Evolutionary conservation across 805 yeast species (phyloP).

Genomic region (Nakazawaea holstii): DNA sequence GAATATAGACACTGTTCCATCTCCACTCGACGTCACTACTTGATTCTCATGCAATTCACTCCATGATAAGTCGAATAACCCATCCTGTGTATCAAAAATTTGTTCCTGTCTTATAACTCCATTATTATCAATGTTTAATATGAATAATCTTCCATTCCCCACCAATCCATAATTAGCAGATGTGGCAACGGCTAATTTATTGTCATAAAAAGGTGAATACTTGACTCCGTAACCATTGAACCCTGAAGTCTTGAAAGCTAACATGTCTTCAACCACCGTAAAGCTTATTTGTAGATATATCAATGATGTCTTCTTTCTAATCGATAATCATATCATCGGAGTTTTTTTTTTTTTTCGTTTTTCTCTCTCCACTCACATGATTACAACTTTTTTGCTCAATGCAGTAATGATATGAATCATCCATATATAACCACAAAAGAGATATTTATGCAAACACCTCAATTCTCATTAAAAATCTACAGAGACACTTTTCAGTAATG

Average conservation of each 20-base stretch:
- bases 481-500: too few species aligned
- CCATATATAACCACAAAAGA: too few species aligned
- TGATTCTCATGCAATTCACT: slow-evolving; percentile 89
- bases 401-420: too few species aligned
- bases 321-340: neutral
- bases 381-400: too few species aligned
- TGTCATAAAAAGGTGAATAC: slow-evolving; percentile 90
- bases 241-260: slow-evolving; percentile 68
- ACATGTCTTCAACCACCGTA: slow-evolving; percentile 37
- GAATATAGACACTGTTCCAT: slow-evolving; percentile 79
- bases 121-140: slow-evolving; percentile 59
- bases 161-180: slow-evolving; percentile 92
- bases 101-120: slow-evolving; percentile 56
- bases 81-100: slow-evolving; percentile 87
- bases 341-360: too few species aligned
- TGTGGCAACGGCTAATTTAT: slow-evolving; percentile 82
- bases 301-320: neutral
- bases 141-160: slow-evolving; percentile 82
- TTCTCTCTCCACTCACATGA: too few species aligned
- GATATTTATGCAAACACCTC: too few species aligned
- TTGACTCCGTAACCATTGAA: slow-evolving; percentile 83
- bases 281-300: neutral
- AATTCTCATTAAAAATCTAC: too few species aligned
- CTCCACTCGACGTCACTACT: slow-evolving; percentile 78
- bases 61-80: slow-evolving; percentile 85